Conservation (phyloP, 2,329 filamentous ascomycete species). For the Penicillium capsulatum region DNA sequence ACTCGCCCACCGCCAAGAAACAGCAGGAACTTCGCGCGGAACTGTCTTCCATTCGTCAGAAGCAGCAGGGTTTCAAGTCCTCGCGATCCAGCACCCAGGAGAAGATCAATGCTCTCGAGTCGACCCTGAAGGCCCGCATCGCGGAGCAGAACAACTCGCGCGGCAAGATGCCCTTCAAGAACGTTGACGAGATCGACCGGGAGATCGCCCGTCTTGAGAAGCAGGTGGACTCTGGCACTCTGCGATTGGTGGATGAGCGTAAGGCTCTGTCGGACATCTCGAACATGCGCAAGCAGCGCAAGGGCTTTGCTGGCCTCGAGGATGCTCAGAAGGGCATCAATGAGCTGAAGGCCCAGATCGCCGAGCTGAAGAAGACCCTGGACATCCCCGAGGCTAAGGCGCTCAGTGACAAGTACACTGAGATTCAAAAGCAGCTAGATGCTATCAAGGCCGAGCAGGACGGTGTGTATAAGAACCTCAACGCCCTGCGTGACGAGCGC, state of each 20-base stretch:
- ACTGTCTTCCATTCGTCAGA: constrained; percentile 75
- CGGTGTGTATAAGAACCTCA: constrained; percentile 81
- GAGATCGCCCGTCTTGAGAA: constrained; percentile 77
- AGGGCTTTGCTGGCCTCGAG: constrained; percentile 83
- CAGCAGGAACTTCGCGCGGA: constrained; percentile 80
- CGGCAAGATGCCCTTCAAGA: constrained; percentile 79
- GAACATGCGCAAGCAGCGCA: constrained; percentile 79
- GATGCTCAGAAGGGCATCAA: constrained; percentile 84
- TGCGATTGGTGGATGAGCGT: constrained; percentile 97
- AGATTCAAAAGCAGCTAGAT: constrained; percentile 83
- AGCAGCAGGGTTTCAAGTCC: constrained; percentile 84
- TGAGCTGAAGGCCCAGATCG: constrained; percentile 78
- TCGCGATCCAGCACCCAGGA: constrained; percentile 74
- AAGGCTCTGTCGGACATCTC: constrained; percentile 83
- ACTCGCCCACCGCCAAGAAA: constrained; percentile 73
- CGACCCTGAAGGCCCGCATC: constrained; percentile 79
- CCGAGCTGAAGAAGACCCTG: constrained; percentile 80
- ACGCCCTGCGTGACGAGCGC: constrained; percentile 77
- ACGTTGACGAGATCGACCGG: constrained; percentile 76
- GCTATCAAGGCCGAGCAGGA: constrained; percentile 89
- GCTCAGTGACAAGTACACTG: constrained; percentile 77
- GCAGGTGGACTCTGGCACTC: constrained; percentile 79
- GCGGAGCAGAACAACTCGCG: constrained; percentile 82
- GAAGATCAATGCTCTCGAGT: constrained; percentile 87
- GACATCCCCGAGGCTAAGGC: constrained; percentile 90